Evolutionary conservation across 768 basidiomycete species (phyloP).

Genomic region (Rhodotorula graminis): DNA sequence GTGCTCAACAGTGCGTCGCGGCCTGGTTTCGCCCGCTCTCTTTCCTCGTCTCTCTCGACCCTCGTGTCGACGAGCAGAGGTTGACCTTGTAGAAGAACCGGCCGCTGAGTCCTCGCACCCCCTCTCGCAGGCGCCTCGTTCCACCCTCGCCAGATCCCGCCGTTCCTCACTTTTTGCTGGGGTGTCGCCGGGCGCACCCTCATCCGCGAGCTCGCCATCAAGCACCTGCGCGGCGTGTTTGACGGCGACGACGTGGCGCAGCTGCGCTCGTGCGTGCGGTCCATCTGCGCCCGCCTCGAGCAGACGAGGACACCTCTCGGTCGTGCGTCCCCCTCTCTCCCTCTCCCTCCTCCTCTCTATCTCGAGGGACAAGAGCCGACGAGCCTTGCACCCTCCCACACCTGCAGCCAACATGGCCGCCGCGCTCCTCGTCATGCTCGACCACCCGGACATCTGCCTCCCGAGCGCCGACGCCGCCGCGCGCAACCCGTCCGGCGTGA

Average conservation of each 20-base stretch:
- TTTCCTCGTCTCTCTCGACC: not conserved
- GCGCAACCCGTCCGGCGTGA: not conserved
- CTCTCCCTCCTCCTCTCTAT: not conserved
- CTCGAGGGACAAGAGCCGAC: not conserved
- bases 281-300: not conserved
- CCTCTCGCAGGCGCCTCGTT: constrained; percentile 2
- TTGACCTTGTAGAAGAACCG: too few species aligned
- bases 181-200: not conserved
- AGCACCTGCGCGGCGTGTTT: not conserved
- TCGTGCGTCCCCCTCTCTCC: not conserved
- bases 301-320: not conserved
- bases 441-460: constrained; percentile 2
- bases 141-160: constrained; percentile 16
- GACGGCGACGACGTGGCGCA: not conserved
- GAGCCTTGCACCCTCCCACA: not conserved
- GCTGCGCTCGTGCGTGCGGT: not conserved
- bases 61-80: too few species aligned
- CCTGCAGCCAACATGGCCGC: not conserved
- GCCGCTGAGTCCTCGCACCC: too few species aligned
- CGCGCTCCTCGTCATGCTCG: constrained; percentile 4
- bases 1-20: constrained; percentile 7
- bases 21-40: not conserved
- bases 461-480: not conserved
- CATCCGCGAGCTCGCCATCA: not conserved
- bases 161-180: constrained; percentile 4